Evolutionary conservation across 225 moss, liverwort and hornwort species (phyloP).

Genomic region (Polytrichum formosum): DNA sequence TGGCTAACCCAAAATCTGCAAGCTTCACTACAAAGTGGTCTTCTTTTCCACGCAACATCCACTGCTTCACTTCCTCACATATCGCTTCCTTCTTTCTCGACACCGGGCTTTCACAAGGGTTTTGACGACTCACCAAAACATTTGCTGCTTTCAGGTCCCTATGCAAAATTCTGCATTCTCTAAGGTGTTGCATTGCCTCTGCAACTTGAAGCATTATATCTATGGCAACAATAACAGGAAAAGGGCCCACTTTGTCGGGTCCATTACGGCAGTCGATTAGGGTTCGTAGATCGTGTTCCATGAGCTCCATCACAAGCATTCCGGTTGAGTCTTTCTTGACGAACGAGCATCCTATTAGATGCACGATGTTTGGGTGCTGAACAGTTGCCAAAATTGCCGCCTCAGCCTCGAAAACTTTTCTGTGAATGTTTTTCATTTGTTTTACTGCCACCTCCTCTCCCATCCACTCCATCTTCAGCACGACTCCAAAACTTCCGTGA

Average conservation of each 20-base stretch:
- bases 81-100: not conserved
- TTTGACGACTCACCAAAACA: slow-evolving; percentile 20
- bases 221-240: slow-evolving; percentile 43
- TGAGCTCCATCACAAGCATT: slow-evolving; percentile 40
- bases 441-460: not conserved
- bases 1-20: slow-evolving; percentile 32
- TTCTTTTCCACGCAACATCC: not conserved
- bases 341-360: not conserved
- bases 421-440: not conserved
- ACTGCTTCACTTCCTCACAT: not conserved
- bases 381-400: not conserved
- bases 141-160: slow-evolving; percentile 46
- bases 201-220: slow-evolving; percentile 31
- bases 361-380: not conserved
- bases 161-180: slow-evolving; percentile 30
- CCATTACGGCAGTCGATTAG: slow-evolving; percentile 17
- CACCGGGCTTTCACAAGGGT: not conserved
- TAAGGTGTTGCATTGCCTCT: slow-evolving; percentile 28
- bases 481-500: slow-evolving; percentile 19
- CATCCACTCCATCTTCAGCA: slow-evolving; percentile 5
- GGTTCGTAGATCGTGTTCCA: slow-evolving; percentile 38
- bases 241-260: slow-evolving; percentile 11
- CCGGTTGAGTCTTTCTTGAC: slow-evolving; percentile 1
- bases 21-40: slow-evolving; percentile 37
- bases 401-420: not conserved